Percentiles rank a stretch among this genome's conserved stretches.
phyloP scores from a whole-genome alignment of 2,329 filamentous ascomycete genomes.

The Monilinia polystroma region DNA sequence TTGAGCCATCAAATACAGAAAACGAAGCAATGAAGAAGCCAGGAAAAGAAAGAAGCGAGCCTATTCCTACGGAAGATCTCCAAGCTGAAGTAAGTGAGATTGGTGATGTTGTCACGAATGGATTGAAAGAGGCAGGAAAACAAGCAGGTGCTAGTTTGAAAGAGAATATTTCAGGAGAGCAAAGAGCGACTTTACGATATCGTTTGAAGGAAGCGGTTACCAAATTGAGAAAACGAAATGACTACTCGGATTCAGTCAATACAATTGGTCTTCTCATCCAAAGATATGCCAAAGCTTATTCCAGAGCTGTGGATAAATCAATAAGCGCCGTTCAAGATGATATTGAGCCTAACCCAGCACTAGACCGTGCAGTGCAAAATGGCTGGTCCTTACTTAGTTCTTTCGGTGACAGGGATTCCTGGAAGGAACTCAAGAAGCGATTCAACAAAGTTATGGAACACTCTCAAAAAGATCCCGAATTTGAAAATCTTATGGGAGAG shows the following conservation, averaged over 20 bases:
- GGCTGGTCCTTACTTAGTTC: slow-evolving; percentile 79
- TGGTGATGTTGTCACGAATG: slow-evolving; percentile 41
- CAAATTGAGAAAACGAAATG: slow-evolving; percentile 70
- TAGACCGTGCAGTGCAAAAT: slow-evolving; percentile 73
- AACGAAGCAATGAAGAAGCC: slow-evolving; percentile 51
- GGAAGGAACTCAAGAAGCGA: slow-evolving; percentile 69
- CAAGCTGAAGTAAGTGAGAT: slow-evolving; percentile 56
- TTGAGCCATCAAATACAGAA: slow-evolving; percentile 67
- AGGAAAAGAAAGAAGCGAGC: slow-evolving; percentile 27
- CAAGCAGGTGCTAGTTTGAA: slow-evolving; percentile 69
- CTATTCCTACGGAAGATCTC: slow-evolving; percentile 63
- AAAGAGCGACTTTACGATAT: slow-evolving; percentile 69
- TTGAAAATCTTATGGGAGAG: slow-evolving; percentile 73
- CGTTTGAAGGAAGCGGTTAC: slow-evolving; percentile 74
- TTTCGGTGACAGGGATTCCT: slow-evolving; percentile 72
- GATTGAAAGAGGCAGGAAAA: slow-evolving; percentile 51
- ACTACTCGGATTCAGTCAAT: slow-evolving; percentile 85
- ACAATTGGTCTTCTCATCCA: slow-evolving; percentile 73
- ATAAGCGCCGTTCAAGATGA: slow-evolving; percentile 67
- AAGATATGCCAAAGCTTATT: slow-evolving; percentile 76
- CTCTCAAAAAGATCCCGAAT: slow-evolving; percentile 74
- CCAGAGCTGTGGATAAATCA: slow-evolving; percentile 67
- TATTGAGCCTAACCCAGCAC: slow-evolving; percentile 68
- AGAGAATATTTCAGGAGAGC: slow-evolving; percentile 70
- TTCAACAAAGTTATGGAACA: slow-evolving; percentile 73